Evolutionary conservation across 305 asterid genomes (phyloP), one percentile per base, ranked within the genome.

Genomic region (Ilex paraguariensis): DNA sequence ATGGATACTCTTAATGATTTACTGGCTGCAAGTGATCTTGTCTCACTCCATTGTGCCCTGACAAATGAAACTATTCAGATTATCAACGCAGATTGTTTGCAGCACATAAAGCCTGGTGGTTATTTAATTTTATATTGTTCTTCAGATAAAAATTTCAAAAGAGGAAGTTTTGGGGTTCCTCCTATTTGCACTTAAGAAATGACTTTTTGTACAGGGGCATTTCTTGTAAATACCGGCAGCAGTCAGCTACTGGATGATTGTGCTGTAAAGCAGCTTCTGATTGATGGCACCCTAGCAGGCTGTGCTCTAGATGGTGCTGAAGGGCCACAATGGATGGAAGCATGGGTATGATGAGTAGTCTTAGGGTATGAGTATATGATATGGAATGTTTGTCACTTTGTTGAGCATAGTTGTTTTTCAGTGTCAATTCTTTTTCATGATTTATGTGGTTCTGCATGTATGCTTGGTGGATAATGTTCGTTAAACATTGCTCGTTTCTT

Each of bases 281-380:
- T 94, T 56, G 99, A 94, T 69, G 99, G 97, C 63, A 85, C 89
- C 16, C 85, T 94, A 53, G 98, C 97, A 40, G 99, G 98, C 54
- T 91, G 97, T 75, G 99, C 99, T 69, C 80, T 94, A 67, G 99
- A 94, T 80, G 99, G 99, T 67, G 97, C 98, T 72, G 99, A 94
- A 82, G 98, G 99, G 75, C 99, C 99, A 59, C 99, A 94, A 71
- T 94, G 99, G 99, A 94, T 94, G 99, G 99, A 94, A 85, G 99
- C 99, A 75, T 94, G 99, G 99, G 99, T 94, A 94, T 84, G 96
- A 78, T 87, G 84, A 70, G 64, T 85, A 84, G 76, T 74, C 64
- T 79, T 85, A 73, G 95, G 86, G 82, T 85, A 78, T 86, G 81
- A 72, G 61, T 77, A 79, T 71, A 61, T 74, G 67, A 66, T 65